A percentile compares a stretch with the other conserved stretches of the same genome.
Conservation (phyloP, 768 basidiomycete species). For the Sporobolomyces roseus region DNA sequence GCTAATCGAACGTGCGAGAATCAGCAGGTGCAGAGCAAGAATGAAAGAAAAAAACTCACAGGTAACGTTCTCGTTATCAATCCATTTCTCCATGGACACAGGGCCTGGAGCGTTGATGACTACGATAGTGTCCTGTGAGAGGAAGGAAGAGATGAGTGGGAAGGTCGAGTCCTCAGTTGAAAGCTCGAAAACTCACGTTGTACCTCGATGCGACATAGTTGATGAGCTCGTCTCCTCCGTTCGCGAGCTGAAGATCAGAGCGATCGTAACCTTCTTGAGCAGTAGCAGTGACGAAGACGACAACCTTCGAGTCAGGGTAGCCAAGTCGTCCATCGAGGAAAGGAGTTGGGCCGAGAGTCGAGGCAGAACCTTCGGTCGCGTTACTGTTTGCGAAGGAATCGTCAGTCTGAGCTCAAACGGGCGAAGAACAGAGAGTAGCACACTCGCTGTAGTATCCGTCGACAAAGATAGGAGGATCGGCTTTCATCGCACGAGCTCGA, state of each 20-base stretch:
- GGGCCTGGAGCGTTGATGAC: conserved; percentile 49
- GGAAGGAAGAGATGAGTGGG: no score
- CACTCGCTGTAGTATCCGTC: conserved; percentile 33
- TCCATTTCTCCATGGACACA: conserved; percentile 58
- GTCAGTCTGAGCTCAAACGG: no score
- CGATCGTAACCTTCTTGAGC: conserved; percentile 42
- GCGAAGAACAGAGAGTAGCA: no score
- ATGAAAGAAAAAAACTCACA: no score
- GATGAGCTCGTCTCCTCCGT: conserved; percentile 44
- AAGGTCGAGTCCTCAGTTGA: no score
- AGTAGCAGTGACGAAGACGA: conserved; percentile 39
- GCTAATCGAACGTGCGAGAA: no score
- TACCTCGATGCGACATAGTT: conserved; percentile 42
- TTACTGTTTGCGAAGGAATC: no score
- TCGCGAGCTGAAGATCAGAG: conserved; percentile 10
- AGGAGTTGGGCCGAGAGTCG: conserved; percentile 10
- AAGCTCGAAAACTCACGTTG: no score
- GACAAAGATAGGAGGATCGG: conserved; percentile 1
- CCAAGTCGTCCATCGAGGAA: conserved; percentile 35
- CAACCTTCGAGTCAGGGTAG: conserved; percentile 9
- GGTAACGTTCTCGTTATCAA: conserved; percentile 46
- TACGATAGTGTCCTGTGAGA: conserved; percentile 43
- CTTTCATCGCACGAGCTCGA: conserved; percentile 41
- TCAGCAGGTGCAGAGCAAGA: no score
- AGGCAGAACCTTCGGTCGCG: conserved; percentile 7